Conservation (phyloP, 1,139 yeast species). For the Zygosaccharomyces pseudobailii region DNA sequence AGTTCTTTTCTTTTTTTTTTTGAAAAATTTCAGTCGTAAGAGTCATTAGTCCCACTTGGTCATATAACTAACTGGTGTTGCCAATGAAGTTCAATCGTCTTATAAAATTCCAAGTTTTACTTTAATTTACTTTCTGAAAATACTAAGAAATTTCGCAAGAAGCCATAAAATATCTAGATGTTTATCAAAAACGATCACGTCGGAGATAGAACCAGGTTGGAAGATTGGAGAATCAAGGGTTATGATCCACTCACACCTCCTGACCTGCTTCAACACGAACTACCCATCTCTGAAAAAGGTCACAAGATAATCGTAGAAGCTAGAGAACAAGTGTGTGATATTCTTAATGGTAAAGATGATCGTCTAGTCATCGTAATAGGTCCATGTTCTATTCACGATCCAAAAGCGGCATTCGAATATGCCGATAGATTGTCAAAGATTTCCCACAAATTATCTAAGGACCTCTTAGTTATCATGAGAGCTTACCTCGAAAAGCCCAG, state of each 20-base stretch:
- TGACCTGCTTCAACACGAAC: conserved; percentile 85
- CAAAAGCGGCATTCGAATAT: conserved; percentile 87
- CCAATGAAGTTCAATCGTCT: no score
- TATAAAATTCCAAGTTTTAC: no score
- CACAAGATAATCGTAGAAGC: conserved; percentile 64
- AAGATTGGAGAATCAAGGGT: conserved; percentile 92
- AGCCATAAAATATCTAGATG: conserved; percentile 40
- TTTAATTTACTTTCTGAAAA: no score
- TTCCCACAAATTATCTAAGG: conserved; percentile 62
- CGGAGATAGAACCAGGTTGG: conserved; percentile 77
- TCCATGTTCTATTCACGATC: conserved; percentile 96
- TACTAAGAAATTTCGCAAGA: conserved; percentile 7
- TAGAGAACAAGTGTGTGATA: conserved; percentile 67
- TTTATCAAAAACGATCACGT: conserved; percentile 76
- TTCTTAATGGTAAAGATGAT: conserved; percentile 73
- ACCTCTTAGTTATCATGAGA: conserved; percentile 87
- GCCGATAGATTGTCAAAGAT: conserved; percentile 59
- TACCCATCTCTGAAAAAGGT: conserved; percentile 61
- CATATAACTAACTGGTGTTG: neutral
- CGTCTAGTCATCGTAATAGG: conserved; percentile 81
- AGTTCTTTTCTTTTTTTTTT: neutral
- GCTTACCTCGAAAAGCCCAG: conserved; percentile 97
- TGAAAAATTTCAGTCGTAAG: conserved; percentile 3
- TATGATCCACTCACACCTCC: conserved; percentile 96
- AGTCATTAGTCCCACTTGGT: neutral